Evolutionary conservation across 2,329 filamentous ascomycete species (phyloP).

Genomic region (Nemania bipapillata): DNA sequence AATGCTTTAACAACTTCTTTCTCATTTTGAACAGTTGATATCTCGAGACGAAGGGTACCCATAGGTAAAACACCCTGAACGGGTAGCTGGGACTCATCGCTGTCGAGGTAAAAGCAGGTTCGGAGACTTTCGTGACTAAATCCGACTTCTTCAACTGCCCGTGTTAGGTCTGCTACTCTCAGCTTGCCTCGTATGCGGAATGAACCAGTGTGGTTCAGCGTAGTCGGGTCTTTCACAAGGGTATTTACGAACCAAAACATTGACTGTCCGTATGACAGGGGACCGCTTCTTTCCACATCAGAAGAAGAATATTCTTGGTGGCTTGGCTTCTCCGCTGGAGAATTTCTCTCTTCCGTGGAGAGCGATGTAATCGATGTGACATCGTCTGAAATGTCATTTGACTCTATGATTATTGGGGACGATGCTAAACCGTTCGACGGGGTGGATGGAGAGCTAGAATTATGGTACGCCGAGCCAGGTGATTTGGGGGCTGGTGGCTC

Average conservation of each 20-base stretch:
- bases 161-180: constrained; percentile 44
- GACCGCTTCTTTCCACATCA: too few relatives aligned
- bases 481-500: neutral
- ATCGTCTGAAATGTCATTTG: too few relatives aligned
- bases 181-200: constrained; percentile 52
- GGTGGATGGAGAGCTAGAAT: too few relatives aligned
- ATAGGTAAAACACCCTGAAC: constrained; percentile 5
- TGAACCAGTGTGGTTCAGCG: constrained; percentile 55
- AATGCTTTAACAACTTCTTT: neutral
- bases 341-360: too few relatives aligned
- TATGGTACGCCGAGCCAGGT: too few relatives aligned
- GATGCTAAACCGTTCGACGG: too few relatives aligned
- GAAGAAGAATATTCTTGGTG: too few relatives aligned
- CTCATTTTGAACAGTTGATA: neutral
- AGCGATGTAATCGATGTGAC: too few relatives aligned
- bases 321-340: neutral
- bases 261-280: constrained; percentile 54
- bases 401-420: too few relatives aligned
- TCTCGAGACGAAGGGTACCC: neutral
- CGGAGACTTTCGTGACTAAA: constrained; percentile 52
- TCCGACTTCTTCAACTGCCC: constrained; percentile 51
- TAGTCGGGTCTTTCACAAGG: constrained; percentile 53
- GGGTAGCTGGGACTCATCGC: neutral
- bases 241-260: constrained; percentile 55
- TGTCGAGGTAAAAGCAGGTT: constrained; percentile 51